Evolutionary conservation across 169 alveolate genomes (phyloP), one percentile per base, ranked within the genome.

Genomic region (Eimeria acervulina): DNA sequence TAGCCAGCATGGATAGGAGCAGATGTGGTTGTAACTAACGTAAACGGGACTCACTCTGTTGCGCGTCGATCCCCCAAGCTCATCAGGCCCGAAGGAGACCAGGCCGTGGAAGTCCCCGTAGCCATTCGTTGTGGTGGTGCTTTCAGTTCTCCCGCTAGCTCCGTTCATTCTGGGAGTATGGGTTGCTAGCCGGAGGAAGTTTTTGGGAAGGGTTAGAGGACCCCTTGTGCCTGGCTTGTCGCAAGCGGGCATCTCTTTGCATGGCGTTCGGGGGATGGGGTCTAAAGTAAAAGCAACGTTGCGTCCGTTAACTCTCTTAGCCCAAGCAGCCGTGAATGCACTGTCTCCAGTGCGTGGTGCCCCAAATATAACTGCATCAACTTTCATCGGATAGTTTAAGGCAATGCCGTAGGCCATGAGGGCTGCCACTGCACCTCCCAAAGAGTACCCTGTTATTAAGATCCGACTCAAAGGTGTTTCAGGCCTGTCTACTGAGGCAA

Each of bases 1-100:
- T 36, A 93, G 96, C 96, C 96, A 93, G 36, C 96, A 93, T 15
- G 96, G 70, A 52, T 93, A 93, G 66, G 96, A 68, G 55, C 96
- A 93, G 33, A 80, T 63, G 78, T 93, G 96, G 47, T 93, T 93
- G 89, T 93, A 93, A 42, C 90, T 80, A 47, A 68, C 89, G 66
- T 93, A 88, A 8, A 83, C 28, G 17, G 96, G 93, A 36, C 55
- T 61, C 10, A 87, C 28, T 61, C 93, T 55, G 93, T 74, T 87
- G 78, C 81, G 93, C 23, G 93, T 36, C 44, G 83, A 59, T 1
- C 80, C 83, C 93, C 93, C 93, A 38, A 87, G 93, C 61, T 87
- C 93, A 10, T 87, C 93, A 61, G 93, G 93, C 12, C 93, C 93
- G 47, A 85, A 85, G 4, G 80, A 61, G 59, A 85, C 93, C n/a